Conservation (phyloP, 345 rosid species). For the Hibiscus tridactylites region DNA sequence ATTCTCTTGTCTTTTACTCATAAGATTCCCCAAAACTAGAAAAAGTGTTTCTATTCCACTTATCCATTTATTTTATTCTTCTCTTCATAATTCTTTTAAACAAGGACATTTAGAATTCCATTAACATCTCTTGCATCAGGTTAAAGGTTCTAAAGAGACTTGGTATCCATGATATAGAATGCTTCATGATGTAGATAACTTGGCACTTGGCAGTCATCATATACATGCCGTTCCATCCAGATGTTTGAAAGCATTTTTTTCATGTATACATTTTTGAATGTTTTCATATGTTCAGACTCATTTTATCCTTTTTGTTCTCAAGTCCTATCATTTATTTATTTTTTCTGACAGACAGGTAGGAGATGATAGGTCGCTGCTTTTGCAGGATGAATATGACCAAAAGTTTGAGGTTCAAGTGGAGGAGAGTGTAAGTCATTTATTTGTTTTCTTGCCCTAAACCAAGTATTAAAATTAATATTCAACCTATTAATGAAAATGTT, state of each 20-base stretch:
- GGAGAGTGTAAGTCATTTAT: constrained; percentile 34
- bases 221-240: background rate
- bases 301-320: constrained; percentile 7
- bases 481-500: constrained; percentile 14
- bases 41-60: background rate
- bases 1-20: background rate
- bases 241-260: background rate
- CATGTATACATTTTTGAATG: background rate
- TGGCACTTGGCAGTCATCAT: background rate
- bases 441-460: constrained; percentile 11
- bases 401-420: constrained; percentile 22
- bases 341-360: constrained; percentile 48
- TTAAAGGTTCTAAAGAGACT: background rate
- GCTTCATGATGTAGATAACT: background rate
- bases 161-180: background rate
- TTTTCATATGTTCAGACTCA: background rate
- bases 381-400: constrained; percentile 20
- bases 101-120: background rate
- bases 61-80: background rate
- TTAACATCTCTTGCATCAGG: background rate
- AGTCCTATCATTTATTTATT: constrained; percentile 19
- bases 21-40: background rate
- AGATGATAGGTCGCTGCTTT: constrained; percentile 19
- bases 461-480: background rate
- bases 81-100: background rate